phyloP scores from a whole-genome alignment of 2,329 filamentous ascomycete species.

The Colletotrichum salicis region DNA sequence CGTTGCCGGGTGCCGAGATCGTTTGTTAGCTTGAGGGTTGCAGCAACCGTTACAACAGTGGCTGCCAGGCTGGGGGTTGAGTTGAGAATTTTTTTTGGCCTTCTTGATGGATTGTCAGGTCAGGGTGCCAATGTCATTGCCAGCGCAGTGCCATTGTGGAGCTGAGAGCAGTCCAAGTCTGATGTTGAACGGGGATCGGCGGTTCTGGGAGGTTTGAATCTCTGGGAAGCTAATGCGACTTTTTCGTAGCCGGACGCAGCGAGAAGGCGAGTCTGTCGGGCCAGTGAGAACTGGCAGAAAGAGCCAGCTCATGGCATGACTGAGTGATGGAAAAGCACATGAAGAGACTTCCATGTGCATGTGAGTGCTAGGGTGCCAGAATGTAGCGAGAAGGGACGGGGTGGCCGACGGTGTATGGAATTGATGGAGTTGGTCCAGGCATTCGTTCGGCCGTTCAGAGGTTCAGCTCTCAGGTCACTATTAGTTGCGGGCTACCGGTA shows the following conservation, averaged over 20 bases:
- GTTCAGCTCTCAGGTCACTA: too few species aligned
- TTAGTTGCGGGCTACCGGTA: neutral
- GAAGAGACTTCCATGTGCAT: conserved; percentile 10
- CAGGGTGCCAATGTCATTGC: neutral
- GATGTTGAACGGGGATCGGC: conserved; percentile 6
- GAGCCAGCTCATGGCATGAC: neutral
- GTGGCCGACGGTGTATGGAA: conserved; percentile 3
- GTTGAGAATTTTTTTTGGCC: neutral
- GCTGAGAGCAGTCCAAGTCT: neutral
- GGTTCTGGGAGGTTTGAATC: neutral
- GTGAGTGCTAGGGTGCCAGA: neutral
- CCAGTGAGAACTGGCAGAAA: neutral
- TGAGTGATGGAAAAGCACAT: neutral
- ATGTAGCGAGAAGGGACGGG: conserved; percentile 14
- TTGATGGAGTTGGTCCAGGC: conserved; percentile 11
- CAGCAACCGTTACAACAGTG: conserved; percentile 22
- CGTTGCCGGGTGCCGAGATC: conserved; percentile 21
- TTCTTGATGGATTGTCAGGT: neutral
- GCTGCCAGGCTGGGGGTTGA: neutral
- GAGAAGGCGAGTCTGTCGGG: neutral
- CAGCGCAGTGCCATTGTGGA: neutral
- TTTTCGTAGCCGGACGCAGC: neutral
- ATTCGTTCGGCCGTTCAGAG: neutral
- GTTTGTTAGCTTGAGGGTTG: conserved; percentile 15
- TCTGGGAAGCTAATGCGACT: neutral